A percentile compares a stretch with the other conserved stretches of the same genome.
These are phyloP conservation scores for Diphasiastrum complanatum DNA, from an alignment of 83 land plant species.

Conservation along the genomic window DNA sequence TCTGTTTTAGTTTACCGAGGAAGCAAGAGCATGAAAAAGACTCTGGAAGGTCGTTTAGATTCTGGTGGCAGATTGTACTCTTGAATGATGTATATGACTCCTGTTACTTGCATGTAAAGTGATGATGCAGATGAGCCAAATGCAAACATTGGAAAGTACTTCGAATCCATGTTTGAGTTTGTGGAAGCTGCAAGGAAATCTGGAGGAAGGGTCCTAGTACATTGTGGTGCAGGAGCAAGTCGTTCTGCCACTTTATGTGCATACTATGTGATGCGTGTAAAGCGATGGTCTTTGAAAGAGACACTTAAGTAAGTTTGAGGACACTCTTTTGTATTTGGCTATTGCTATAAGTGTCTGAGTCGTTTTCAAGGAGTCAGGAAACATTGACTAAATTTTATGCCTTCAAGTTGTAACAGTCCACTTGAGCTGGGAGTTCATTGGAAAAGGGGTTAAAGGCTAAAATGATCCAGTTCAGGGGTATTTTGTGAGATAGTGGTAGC, in stretches of 20 bases:
- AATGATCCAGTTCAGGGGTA: too few species aligned
- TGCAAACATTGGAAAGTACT: constrained; percentile 29
- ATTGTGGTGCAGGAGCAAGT: constrained; percentile 43
- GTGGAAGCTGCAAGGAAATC: constrained; percentile 16
- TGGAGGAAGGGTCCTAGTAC: constrained; percentile 27
- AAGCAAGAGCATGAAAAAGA: neutral
- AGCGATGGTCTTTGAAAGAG: constrained; percentile 21
- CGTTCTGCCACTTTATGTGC: constrained; percentile 38
- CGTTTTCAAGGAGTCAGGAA: too few species aligned
- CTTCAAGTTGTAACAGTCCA: too few species aligned
- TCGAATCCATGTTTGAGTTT: constrained; percentile 21
- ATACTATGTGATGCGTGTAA: constrained; percentile 31
- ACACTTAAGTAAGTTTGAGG: constrained; percentile 34
- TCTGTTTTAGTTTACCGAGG: neutral
- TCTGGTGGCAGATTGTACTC: neutral
- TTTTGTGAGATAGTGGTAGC: too few species aligned
- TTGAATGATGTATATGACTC: neutral
- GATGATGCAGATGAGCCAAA: constrained; percentile 35
- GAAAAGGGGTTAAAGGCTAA: too few species aligned
- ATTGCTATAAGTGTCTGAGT: too few species aligned
- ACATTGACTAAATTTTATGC: too few species aligned
- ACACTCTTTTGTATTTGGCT: neutral
- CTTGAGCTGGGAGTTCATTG: too few species aligned
- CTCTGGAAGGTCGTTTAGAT: neutral
- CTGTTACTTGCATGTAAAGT: constrained; percentile 4